Base-by-base conservation (phyloP, 768 basidiomycete species). In the Kwoniella pini region DNA sequence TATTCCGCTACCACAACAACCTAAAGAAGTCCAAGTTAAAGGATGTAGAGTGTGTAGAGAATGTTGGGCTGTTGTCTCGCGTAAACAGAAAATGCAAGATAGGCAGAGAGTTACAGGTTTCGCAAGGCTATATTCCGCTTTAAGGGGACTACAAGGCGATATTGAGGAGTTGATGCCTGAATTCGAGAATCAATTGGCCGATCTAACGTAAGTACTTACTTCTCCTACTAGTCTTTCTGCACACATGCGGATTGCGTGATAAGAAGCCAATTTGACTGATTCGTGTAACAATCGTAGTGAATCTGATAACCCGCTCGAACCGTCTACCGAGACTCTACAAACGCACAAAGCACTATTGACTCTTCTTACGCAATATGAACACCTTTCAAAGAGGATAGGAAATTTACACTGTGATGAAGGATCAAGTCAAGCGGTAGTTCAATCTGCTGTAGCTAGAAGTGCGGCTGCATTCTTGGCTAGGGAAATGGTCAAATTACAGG, bases 401-500 rank as follows among this genome's bases (percentile, higher is more conserved):
- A 81, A 81, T 59, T 80, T 95, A 15, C 88, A 89, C 0, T 85
- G 84, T 60, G 60, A 60, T 12, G 85, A 84, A 4, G 79, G 83
- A 1, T 85, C 86, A 62, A 89, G 89, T 17, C 91, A 93, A 67
- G 88, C 91, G 59, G 85, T 88, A 36, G 84, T 99, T 6, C 91
- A 96, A 77, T 80, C 83, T 19, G 91, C 93, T 0, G 86, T 99
- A 19, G 81, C 86, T 58, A 84, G 84, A 2, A 83, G 89, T 2
- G 89, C 91, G 0, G 89, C 84, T 61, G 43, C 86, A 26, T 97
- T 95, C 75, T 79, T 99, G 64, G 88, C 90, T 74, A 90, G 88
- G 71, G 86, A 96, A 67, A 92, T 97, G 89, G 87, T 90, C 60
- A 87, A 89, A 17, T 80, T 95, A 7, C 87, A 91, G 82, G 88